Evolutionary conservation across 257 asterid species (phyloP).

Genomic region (Thymus mandschuricus): DNA sequence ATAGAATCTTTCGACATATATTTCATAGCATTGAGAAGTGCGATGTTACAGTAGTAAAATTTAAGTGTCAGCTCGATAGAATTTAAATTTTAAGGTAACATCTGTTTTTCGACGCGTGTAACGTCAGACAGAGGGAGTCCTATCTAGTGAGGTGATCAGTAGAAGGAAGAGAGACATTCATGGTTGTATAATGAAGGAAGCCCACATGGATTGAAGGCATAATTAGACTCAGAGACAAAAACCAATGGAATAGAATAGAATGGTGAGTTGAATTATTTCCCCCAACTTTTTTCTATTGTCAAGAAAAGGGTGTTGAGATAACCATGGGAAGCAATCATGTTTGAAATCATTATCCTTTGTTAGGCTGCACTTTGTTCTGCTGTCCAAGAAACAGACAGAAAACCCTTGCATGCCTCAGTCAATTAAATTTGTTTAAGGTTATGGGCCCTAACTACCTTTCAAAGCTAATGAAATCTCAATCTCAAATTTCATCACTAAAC

Average conservation of each 20-base stretch:
- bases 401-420: slow-evolving; percentile 27
- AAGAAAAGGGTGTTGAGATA: slow-evolving; percentile 37
- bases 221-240: slow-evolving; percentile 34
- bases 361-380: slow-evolving; percentile 40
- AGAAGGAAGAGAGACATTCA: slow-evolving; percentile 37
- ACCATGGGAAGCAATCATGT: slow-evolving; percentile 41
- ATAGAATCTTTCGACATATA: no score
- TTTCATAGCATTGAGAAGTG: no score
- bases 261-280: slow-evolving; percentile 35
- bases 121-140: no score
- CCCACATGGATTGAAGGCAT: slow-evolving; percentile 47
- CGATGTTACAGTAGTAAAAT: no score
- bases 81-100: no score
- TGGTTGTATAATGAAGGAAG: slow-evolving; percentile 41
- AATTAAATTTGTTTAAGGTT: not conserved
- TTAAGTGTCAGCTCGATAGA: no score
- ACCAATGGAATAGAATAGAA: slow-evolving; percentile 25
- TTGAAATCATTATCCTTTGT: slow-evolving; percentile 39
- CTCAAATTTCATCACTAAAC: not conserved
- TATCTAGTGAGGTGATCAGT: not conserved
- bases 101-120: no score
- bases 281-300: slow-evolving; percentile 33
- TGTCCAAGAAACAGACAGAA: slow-evolving; percentile 53
- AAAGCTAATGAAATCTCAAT: slow-evolving; percentile 21
- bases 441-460: slow-evolving; percentile 35